Base-by-base conservation (phyloP, 2,329 filamentous ascomycete genomes). In the Hirsutella rhossiliensis region DNA sequence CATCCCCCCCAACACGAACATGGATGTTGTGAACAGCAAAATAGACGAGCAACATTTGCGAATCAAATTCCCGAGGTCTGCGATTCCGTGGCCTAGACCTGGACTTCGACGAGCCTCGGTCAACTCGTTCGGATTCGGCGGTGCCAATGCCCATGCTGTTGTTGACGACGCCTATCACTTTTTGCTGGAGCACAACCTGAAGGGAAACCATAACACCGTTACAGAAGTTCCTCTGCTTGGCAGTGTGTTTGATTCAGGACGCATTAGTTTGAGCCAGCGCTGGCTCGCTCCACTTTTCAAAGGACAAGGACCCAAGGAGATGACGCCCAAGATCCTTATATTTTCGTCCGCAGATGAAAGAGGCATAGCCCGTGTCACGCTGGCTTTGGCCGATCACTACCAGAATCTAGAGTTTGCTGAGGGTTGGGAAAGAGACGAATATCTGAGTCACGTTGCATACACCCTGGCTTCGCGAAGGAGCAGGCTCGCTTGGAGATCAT, bases 41-140 rank as follows among this genome's bases (percentile, higher is more conserved):
- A 50, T 58, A 37, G 38, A 38, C 7, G 50, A 54, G 39, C 43
- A 49, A 43, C 13, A 31, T 53, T 7, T 32, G n/a, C 7, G 39
- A 46, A 17, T 46, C 45, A 4, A 29, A 40, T 45, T 31, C 45
- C 47, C 11, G 28, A 44, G 6, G 43, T 6, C 34, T 37, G 15
- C 34, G 18, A n/a, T 37, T 19, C 28, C 40, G 4, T 41, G 40
- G 29, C 40, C 40, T 13, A 19, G 11, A n/a, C 5, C 42, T 15
- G 39, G 32, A 11, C 28, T 42, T 8, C 43, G 47, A 3, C 54
- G 56, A 9, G 53, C 48, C 18, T 58, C 52, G 36, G 52, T 66
- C 17, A 66, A 63, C 48, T 56, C 52, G 12, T 67, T 63, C 43
- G 64, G 64, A 0, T 61, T 54, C 44, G 64, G 64, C 4, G 63